These are phyloP conservation scores for Speleostelium caveatum DNA, from an alignment of 78 protist genomes.

Conservation along the genomic window DNA sequence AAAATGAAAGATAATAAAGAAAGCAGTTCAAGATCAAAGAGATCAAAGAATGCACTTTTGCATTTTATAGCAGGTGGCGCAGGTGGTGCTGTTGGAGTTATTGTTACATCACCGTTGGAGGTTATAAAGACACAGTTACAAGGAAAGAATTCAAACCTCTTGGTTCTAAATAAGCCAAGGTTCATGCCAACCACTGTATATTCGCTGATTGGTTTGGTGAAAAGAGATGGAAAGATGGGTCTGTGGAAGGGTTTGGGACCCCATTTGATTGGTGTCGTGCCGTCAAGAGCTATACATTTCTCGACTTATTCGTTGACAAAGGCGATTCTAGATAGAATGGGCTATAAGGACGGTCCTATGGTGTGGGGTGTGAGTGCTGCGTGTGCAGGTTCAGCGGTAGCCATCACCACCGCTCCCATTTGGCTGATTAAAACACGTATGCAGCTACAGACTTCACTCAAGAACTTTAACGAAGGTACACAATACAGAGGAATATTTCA, in stretches of 20 bases:
- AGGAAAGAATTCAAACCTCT: conserved; percentile 33
- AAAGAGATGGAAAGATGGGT: conserved; percentile 64
- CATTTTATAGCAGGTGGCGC: conserved; percentile 69
- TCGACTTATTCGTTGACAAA: conserved; percentile 62
- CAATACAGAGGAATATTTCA: conserved; percentile 35
- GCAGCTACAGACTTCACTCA: conserved; percentile 75
- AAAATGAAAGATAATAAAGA: conserved; percentile 14
- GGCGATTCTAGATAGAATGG: conserved; percentile 26
- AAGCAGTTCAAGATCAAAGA: background rate
- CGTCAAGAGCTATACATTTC: conserved; percentile 80
- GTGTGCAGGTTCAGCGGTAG: conserved; percentile 73
- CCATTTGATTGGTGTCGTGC: conserved; percentile 76
- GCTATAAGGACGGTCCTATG: conserved; percentile 68
- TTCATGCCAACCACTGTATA: conserved; percentile 49
- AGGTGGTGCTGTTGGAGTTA: conserved; percentile 73
- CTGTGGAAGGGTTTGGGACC: conserved; percentile 68
- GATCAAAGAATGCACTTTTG: conserved; percentile 63
- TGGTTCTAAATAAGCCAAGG: conserved; percentile 48
- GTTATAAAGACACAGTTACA: conserved; percentile 70
- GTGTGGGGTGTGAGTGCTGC: conserved; percentile 50
- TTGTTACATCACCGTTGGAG: conserved; percentile 53
- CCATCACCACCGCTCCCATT: conserved; percentile 64
- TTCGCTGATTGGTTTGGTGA: conserved; percentile 29
- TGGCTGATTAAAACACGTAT: conserved; percentile 78
- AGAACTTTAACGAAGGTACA: conserved; percentile 59